Evolutionary conservation across 2,329 filamentous ascomycete species (phyloP).

Genomic region (Amauroascus verrucosus): DNA sequence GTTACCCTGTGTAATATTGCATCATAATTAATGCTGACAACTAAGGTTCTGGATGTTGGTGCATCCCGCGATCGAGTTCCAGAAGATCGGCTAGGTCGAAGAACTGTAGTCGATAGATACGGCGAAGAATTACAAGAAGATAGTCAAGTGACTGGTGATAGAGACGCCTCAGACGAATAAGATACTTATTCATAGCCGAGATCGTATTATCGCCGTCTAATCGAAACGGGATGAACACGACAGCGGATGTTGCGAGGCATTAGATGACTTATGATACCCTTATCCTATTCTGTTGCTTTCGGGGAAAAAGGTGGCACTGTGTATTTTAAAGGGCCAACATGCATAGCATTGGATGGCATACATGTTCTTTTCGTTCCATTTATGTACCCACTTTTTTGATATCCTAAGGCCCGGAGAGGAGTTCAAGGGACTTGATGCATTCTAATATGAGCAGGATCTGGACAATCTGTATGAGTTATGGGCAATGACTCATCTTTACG

Average conservation of each 20-base stretch:
- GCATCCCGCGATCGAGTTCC: constrained; percentile 80
- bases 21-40: constrained; percentile 12
- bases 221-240: background rate
- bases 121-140: constrained; percentile 32
- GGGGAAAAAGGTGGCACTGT: background rate
- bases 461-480: constrained; percentile 4
- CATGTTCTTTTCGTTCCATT: background rate
- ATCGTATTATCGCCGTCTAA: background rate
- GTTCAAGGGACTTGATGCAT: constrained; percentile 1
- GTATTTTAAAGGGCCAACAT: background rate
- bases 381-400: background rate
- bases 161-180: constrained; percentile 1
- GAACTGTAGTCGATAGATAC: constrained; percentile 48
- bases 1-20: constrained; percentile 21
- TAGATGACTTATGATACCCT: constrained; percentile 9
- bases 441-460: background rate
- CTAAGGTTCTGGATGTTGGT: constrained; percentile 90
- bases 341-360: background rate
- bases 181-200: constrained; percentile 12
- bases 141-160: constrained; percentile 23
- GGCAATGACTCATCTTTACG: background rate
- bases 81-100: constrained; percentile 63
- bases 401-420: background rate
- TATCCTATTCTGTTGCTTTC: background rate
- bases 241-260: background rate